A percentile compares a stretch with the other conserved stretches of the same genome.
Evolutionary conservation across 257 asterid genomes (phyloP).

Genomic region (Scutellaria barbata): DNA sequence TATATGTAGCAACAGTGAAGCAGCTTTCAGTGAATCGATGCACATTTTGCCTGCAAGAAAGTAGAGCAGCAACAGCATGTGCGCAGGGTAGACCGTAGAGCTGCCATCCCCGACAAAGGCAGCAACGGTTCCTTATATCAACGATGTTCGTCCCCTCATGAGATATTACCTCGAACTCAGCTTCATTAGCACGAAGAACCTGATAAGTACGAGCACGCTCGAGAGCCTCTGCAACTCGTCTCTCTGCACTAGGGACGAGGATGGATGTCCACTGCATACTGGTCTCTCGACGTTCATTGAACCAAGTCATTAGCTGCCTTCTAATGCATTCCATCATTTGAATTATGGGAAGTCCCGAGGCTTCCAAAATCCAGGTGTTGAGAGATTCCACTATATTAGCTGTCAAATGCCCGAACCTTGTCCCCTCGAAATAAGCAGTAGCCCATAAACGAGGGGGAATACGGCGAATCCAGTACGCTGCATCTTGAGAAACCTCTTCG

Average conservation of each 20-base stretch:
- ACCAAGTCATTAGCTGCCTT: slow-evolving; percentile 95
- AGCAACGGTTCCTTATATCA: slow-evolving; percentile 75
- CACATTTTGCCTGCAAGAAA: slow-evolving; percentile 88
- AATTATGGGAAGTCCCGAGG: slow-evolving; percentile 84
- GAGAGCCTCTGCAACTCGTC: slow-evolving; percentile 85
- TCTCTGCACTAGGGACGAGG: slow-evolving; percentile 87
- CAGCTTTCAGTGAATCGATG: slow-evolving; percentile 94
- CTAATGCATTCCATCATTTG: slow-evolving; percentile 97
- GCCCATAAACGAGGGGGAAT: slow-evolving; percentile 90
- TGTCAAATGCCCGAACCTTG: slow-evolving; percentile 86
- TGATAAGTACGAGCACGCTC: slow-evolving; percentile 88
- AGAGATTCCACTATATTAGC: slow-evolving; percentile 74
- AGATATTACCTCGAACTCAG: slow-evolving; percentile 92
- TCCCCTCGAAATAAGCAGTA: slow-evolving; percentile 82
- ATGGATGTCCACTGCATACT: slow-evolving; percentile 98
- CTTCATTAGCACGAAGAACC: slow-evolving; percentile 95
- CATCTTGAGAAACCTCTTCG: slow-evolving; percentile 88
- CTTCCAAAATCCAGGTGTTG: slow-evolving; percentile 81
- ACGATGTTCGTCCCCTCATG: slow-evolving; percentile 91
- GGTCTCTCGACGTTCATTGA: slow-evolving; percentile 87
- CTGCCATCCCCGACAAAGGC: slow-evolving; percentile 94
- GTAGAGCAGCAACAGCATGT: slow-evolving; percentile 95
- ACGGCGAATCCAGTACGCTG: slow-evolving; percentile 87
- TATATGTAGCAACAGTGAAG: slow-evolving; percentile 80
- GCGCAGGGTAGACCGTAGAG: slow-evolving; percentile 94